A percentile compares a stretch with the other conserved stretches of the same genome.
Evolutionary conservation across 441 rosid species (phyloP).

Genomic region (Viola pubescens): DNA sequence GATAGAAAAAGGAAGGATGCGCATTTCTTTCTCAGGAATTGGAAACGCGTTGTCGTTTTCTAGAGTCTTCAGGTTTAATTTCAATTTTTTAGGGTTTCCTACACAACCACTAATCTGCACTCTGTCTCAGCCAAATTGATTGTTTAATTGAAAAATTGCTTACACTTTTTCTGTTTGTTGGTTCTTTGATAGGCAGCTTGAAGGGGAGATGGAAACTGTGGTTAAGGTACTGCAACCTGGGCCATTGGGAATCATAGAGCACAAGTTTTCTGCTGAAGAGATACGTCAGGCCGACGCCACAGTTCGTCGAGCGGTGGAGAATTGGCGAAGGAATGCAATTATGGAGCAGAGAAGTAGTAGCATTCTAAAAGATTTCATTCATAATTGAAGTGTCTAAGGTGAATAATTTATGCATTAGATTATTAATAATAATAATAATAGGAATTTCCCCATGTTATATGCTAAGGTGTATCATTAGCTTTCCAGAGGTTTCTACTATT

Average conservation of each 20-base stretch:
- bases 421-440: too few relatives aligned
- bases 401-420: too few relatives aligned
- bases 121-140: too few relatives aligned
- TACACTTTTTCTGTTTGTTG: not conserved
- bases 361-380: conserved; percentile 44
- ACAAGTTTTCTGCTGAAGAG: conserved; percentile 72
- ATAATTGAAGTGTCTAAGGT: conserved; percentile 20
- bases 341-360: conserved; percentile 39
- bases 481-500: too few relatives aligned
- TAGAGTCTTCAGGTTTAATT: conserved; percentile 37
- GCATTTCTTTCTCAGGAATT: conserved; percentile 30
- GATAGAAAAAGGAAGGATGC: conserved; percentile 15
- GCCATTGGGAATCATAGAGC: conserved; percentile 75
- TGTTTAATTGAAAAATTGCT: not conserved
- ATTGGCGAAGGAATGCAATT: conserved; percentile 49
- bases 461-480: not conserved
- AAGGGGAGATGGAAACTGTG: conserved; percentile 78
- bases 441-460: not conserved
- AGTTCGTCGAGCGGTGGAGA: conserved; percentile 50
- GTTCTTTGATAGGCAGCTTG: conserved; percentile 46
- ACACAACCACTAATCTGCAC: not conserved
- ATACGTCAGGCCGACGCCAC: conserved; percentile 51
- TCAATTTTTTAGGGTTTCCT: too few relatives aligned
- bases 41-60: conserved; percentile 42
- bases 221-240: conserved; percentile 79